A percentile compares a stretch with the other conserved stretches of the same genome.
Conservation (phyloP, 1,139 yeast species). For the Citeromyces hawaiiensis region DNA sequence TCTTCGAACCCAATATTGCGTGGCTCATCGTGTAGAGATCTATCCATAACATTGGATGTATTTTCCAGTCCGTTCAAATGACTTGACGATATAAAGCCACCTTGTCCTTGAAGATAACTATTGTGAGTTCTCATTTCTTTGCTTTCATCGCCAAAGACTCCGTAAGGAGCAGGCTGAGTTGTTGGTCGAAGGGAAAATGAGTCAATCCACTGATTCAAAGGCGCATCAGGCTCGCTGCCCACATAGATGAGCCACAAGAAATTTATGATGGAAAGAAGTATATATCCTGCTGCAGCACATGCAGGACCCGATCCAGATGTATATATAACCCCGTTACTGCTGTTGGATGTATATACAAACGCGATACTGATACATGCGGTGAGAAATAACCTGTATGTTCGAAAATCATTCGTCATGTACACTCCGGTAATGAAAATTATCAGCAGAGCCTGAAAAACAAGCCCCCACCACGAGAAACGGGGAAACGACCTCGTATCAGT, state of each 20-base stretch:
- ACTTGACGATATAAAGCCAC: slow-evolving; percentile 6
- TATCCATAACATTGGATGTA: slow-evolving; percentile 7
- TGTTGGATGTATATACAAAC: slow-evolving; percentile 71
- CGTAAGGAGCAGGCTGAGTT: not conserved
- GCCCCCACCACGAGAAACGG: slow-evolving; percentile 92
- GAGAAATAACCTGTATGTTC: slow-evolving; percentile 54
- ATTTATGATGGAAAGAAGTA: slow-evolving; percentile 69
- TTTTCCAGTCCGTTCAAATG: slow-evolving; percentile 15
- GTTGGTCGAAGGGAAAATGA: slow-evolving; percentile 26
- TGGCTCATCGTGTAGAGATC: slow-evolving; percentile 6
- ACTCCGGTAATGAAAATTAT: slow-evolving; percentile 41
- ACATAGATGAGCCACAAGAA: slow-evolving; percentile 73
- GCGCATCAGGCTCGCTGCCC: slow-evolving; percentile 71
- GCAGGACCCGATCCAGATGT: slow-evolving; percentile 47
- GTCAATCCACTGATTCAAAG: slow-evolving; percentile 75
- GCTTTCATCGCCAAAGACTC: not conserved
- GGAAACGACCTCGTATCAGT: slow-evolving; percentile 38
- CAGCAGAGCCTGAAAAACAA: slow-evolving; percentile 65
- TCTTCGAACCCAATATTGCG: slow-evolving; percentile 10
- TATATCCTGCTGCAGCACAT: slow-evolving; percentile 90
- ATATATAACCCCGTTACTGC: slow-evolving; percentile 72
- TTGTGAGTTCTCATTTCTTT: not conserved
- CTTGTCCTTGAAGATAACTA: slow-evolving; percentile 2
- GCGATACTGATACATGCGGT: slow-evolving; percentile 51
- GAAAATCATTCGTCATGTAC: slow-evolving; percentile 56